Conservation (phyloP, 192 early-diverging fungal species). For the Endogone sp. region DNA sequence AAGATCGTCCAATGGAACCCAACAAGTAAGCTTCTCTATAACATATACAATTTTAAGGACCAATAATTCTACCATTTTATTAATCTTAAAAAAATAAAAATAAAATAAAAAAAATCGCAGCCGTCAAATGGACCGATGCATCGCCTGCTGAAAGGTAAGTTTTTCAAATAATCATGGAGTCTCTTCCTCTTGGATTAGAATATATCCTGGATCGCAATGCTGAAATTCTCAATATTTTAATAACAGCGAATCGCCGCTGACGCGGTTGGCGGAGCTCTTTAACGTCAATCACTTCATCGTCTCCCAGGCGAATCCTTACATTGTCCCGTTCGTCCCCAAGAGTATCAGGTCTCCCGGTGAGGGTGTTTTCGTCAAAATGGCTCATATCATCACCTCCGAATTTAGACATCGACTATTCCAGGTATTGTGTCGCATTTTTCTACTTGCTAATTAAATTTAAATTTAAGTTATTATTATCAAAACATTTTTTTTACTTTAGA, state of each 20-base stretch:
- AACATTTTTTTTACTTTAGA: no score
- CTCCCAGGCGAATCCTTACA: conserved; percentile 68
- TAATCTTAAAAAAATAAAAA: no score
- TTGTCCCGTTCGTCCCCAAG: conserved; percentile 62
- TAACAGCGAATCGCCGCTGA: conserved; percentile 56
- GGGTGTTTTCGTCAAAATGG: conserved; percentile 34
- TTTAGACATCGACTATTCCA: conserved; percentile 60
- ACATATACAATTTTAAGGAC: no score
- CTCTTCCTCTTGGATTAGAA: no score
- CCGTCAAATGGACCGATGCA: conserved; percentile 37
- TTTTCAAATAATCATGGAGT: no score
- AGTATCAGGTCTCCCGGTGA: conserved; percentile 32
- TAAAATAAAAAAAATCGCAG: conserved; percentile 4
- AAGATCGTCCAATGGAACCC: conserved; percentile 63
- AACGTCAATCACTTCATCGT: conserved; percentile 86
- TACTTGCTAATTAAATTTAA: no score
- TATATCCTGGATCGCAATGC: no score
- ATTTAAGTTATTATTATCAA: no score
- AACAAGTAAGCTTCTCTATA: conserved; percentile 40
- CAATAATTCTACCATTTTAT: no score
- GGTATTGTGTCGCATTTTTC: no score
- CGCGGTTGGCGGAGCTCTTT: conserved; percentile 70
- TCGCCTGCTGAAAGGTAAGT: conserved; percentile 32
- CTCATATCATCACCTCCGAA: conserved; percentile 51
- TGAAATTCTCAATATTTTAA: no score